These are phyloP conservation scores for Boletus reticuloceps DNA, from an alignment of 768 basidiomycete genomes.

Conservation along the genomic window DNA sequence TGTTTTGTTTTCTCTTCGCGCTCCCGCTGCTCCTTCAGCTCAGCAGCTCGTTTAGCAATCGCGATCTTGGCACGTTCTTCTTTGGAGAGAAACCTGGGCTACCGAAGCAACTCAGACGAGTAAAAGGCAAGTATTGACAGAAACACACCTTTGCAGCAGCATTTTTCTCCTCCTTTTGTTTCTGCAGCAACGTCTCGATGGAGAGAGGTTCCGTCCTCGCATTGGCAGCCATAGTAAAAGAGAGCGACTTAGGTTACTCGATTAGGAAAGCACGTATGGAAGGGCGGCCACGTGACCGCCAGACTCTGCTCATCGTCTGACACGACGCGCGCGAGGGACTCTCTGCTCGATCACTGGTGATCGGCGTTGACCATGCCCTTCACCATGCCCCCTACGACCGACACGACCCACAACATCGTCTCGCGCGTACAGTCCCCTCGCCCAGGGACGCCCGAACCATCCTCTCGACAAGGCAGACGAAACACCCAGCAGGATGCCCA, in stretches of 20 bases:
- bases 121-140: not conserved
- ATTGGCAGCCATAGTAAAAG: conserved; percentile 35
- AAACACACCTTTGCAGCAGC: conserved; percentile 79
- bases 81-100: conserved; percentile 95
- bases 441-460: conserved; percentile 62
- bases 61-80: conserved; percentile 89
- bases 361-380: conserved; percentile 16
- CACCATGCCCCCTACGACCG: conserved; percentile 8
- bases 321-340: conserved; percentile 21
- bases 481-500: conserved; percentile 49
- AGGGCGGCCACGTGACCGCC: conserved; percentile 18
- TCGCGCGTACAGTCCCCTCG: conserved; percentile 45
- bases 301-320: conserved; percentile 17
- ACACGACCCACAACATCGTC: conserved; percentile 2
- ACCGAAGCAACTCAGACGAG: conserved; percentile 10
- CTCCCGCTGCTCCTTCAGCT: conserved; percentile 71
- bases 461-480: conserved; percentile 55
- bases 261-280: conserved; percentile 11
- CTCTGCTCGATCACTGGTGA: conserved; percentile 17
- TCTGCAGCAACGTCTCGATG: conserved; percentile 82
- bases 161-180: conserved; percentile 87
- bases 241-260: not conserved
- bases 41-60: conserved; percentile 80
- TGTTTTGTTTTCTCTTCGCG: conserved; percentile 56
- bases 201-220: conserved; percentile 70